phyloP scores from a whole-genome alignment of 192 early-diverging fungal species.

The Backusella parvicylindrica region DNA sequence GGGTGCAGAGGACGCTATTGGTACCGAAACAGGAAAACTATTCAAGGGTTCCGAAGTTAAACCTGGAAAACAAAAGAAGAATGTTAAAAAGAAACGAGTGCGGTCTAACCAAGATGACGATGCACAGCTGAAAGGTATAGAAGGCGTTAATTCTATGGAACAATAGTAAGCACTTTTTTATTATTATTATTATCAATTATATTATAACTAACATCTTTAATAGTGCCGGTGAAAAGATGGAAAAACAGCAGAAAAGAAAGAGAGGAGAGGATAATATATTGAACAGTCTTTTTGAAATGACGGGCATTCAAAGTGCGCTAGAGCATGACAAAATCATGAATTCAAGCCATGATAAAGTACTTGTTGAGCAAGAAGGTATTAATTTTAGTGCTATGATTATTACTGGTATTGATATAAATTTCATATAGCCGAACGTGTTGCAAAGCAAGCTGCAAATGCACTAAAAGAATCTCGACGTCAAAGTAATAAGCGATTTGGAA shows the following conservation, averaged over 20 bases:
- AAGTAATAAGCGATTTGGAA: background rate
- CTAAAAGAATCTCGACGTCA: slow-evolving; percentile 63
- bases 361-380: slow-evolving; percentile 71
- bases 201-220: background rate
- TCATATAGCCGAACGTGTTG: slow-evolving; percentile 64
- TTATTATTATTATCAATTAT: background rate
- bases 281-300: slow-evolving; percentile 73
- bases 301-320: slow-evolving; percentile 85
- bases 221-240: slow-evolving; percentile 21
- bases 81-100: background rate
- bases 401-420: background rate
- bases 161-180: slow-evolving; percentile 28
- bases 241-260: background rate
- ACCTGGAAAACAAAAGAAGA: slow-evolving; percentile 15
- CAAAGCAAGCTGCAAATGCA: slow-evolving; percentile 72
- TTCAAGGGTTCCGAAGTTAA: slow-evolving; percentile 74
- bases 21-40: slow-evolving; percentile 83
- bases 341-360: slow-evolving; percentile 55
- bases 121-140: slow-evolving; percentile 27
- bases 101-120: slow-evolving; percentile 23
- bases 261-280: slow-evolving; percentile 58
- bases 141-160: slow-evolving; percentile 38
- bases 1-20: slow-evolving; percentile 42
- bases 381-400: background rate
- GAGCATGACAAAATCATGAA: slow-evolving; percentile 91